Conservation (phyloP, 331 rosid genomes). For the Pyracantha coccinea region DNA sequence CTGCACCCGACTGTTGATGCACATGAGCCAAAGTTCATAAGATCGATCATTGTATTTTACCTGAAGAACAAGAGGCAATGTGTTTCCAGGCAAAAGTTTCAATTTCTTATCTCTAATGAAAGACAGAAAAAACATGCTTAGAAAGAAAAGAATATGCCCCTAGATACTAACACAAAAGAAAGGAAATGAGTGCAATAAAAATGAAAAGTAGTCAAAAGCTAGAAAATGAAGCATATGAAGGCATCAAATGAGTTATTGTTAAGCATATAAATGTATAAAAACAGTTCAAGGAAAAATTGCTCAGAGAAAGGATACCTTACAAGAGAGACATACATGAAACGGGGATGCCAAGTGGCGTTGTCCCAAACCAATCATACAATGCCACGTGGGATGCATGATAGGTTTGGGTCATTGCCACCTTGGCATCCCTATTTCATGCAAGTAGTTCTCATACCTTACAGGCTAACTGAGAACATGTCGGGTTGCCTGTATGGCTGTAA, state of each 20-base stretch:
- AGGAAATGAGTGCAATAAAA: background rate
- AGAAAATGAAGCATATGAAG: background rate
- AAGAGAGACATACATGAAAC: background rate
- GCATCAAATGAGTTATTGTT: background rate
- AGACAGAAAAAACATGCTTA: background rate
- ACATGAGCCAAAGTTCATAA: constrained; percentile 89
- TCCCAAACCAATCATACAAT: too few species aligned
- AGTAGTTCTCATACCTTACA: background rate
- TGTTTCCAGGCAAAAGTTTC: constrained; percentile 39
- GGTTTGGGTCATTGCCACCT: too few species aligned
- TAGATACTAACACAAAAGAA: background rate
- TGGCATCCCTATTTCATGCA: too few species aligned
- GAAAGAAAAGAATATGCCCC: background rate
- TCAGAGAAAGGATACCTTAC: background rate
- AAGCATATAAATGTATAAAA: background rate
- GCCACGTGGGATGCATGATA: too few species aligned
- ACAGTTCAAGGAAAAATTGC: background rate
- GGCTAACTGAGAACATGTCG: background rate
- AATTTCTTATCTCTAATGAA: constrained; percentile 25
- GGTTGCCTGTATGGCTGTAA: background rate
- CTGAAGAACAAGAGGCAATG: constrained; percentile 46
- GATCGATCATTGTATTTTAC: constrained; percentile 65
- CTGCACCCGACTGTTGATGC: constrained; percentile 65
- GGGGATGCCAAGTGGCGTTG: too few species aligned
- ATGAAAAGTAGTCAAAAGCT: background rate